Conservation (phyloP, 2,329 filamentous ascomycete genomes). For the Sclerotinia nivalis region DNA sequence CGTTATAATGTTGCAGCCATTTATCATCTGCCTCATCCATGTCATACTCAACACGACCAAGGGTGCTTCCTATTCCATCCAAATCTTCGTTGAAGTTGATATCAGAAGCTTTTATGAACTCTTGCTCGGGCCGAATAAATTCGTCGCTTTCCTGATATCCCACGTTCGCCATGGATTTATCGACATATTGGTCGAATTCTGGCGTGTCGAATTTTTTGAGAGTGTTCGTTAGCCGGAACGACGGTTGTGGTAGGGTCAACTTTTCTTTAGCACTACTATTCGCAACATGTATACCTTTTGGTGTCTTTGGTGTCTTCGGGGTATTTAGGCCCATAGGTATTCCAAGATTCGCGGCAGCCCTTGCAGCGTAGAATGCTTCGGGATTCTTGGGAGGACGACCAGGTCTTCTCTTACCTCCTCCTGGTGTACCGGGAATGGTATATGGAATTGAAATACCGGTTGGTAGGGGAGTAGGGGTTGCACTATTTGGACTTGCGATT, state of each 20-base stretch:
- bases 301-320: slow-evolving; percentile 50
- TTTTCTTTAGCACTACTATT: slow-evolving; percentile 80
- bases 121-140: slow-evolving; percentile 75
- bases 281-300: slow-evolving; percentile 71
- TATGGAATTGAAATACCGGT: slow-evolving; percentile 31
- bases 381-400: slow-evolving; percentile 65
- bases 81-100: slow-evolving; percentile 59
- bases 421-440: slow-evolving; percentile 43
- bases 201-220: slow-evolving; percentile 82
- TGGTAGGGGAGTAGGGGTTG: slow-evolving; percentile 31
- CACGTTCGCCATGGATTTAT: slow-evolving; percentile 93
- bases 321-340: slow-evolving; percentile 21
- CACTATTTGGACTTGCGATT: slow-evolving; percentile 35
- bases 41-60: slow-evolving; percentile 93
- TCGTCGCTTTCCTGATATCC: slow-evolving; percentile 95
- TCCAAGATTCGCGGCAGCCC: slow-evolving; percentile 44
- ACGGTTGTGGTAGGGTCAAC: slow-evolving; percentile 74
- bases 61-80: slow-evolving; percentile 52
- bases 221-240: slow-evolving; percentile 75
- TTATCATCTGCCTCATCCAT: slow-evolving; percentile 99
- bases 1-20: slow-evolving; percentile 87
- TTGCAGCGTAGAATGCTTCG: slow-evolving; percentile 57
- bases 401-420: slow-evolving; percentile 55
- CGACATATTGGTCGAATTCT: slow-evolving; percentile 85
- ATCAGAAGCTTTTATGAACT: slow-evolving; percentile 65